phyloP scores from a whole-genome alignment of 306 rosid species.

The Dryas drummondii region DNA sequence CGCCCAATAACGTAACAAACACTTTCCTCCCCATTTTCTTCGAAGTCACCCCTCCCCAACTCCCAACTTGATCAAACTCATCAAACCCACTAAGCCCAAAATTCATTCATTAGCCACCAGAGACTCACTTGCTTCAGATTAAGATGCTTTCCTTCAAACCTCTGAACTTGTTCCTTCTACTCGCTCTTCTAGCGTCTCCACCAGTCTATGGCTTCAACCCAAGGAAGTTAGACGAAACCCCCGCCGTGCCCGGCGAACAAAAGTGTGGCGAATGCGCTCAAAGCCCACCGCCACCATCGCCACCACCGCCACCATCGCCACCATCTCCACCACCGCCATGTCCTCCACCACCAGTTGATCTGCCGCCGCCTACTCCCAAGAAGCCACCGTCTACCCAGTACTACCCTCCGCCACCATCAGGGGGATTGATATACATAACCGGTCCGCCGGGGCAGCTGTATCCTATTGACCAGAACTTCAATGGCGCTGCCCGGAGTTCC shows the following conservation, averaged over 20 bases:
- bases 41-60: too few species aligned
- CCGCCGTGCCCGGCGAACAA: slow-evolving; percentile 1
- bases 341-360: slow-evolving; percentile 11
- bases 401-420: slow-evolving; percentile 37
- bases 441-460: slow-evolving; percentile 47
- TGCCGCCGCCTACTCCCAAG: slow-evolving; percentile 22
- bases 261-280: slow-evolving; percentile 34
- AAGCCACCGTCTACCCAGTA: slow-evolving; percentile 13
- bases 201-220: neutral
- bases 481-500: slow-evolving; percentile 16
- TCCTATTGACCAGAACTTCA: slow-evolving; percentile 29
- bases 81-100: too few species aligned
- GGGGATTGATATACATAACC: slow-evolving; percentile 31
- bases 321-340: slow-evolving; percentile 12
- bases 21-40: too few species aligned
- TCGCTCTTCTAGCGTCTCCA: neutral
- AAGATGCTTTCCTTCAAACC: slow-evolving; percentile 28
- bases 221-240: neutral
- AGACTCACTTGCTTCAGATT: neutral
- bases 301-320: slow-evolving; percentile 11
- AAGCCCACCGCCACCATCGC: slow-evolving; percentile 27
- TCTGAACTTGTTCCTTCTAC: neutral
- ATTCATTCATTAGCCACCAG: too few species aligned
- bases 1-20: too few species aligned
- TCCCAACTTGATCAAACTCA: too few species aligned